phyloP scores from a whole-genome alignment of 768 basidiomycete species.

The Phaffia tasmanica region DNA sequence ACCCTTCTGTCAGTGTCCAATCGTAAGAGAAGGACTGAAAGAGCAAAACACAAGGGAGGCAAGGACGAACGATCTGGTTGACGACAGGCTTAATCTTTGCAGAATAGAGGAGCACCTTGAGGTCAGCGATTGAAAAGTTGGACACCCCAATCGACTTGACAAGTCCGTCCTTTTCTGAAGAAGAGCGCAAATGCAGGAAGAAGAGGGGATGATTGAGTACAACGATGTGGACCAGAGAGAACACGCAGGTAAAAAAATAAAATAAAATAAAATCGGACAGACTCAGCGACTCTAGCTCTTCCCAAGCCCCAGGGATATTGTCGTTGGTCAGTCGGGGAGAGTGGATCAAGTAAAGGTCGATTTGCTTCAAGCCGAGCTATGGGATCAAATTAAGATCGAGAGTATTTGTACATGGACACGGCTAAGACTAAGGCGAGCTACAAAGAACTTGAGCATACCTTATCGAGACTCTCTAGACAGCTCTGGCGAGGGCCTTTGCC shows the following conservation, averaged over 20 bases:
- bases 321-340: slow-evolving; percentile 36
- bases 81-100: slow-evolving; percentile 54
- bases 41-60: not conserved
- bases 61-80: slow-evolving; percentile 48
- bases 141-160: slow-evolving; percentile 50
- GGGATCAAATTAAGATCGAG: not conserved
- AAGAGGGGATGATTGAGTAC: too few species aligned
- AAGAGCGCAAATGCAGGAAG: not conserved
- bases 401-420: slow-evolving; percentile 9
- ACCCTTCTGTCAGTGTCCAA: not conserved
- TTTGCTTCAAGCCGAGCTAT: slow-evolving; percentile 51
- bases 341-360: slow-evolving; percentile 63
- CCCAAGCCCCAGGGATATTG: slow-evolving; percentile 41
- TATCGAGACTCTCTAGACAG: slow-evolving; percentile 2
- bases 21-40: slow-evolving; percentile 21
- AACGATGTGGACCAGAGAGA: too few species aligned
- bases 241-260: too few species aligned
- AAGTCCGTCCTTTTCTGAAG: slow-evolving; percentile 22
- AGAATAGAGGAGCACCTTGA: slow-evolving; percentile 46
- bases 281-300: slow-evolving; percentile 49
- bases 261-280: slow-evolving; percentile 52
- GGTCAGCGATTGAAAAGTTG: slow-evolving; percentile 50
- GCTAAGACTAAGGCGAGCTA: too few species aligned
- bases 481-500: not conserved
- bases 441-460: too few species aligned